Evolutionary conservation across 352 stramenopile genomes (phyloP), one percentile per base, ranked within the genome.

Genomic region (Lagenidium giganteum): DNA sequence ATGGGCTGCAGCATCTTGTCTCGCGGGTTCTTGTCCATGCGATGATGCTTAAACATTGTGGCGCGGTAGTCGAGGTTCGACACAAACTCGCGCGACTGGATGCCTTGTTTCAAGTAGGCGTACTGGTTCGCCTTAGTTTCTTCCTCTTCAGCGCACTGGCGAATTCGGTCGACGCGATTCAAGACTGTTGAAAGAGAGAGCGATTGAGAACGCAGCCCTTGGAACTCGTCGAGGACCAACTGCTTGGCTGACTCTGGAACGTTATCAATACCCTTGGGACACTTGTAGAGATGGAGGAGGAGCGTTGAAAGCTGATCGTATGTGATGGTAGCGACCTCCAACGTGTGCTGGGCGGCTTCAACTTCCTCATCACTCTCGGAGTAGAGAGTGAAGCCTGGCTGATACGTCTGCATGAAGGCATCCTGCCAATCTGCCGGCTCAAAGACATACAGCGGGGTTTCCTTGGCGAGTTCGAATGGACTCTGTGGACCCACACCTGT

Each of bases 341-440:
- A 49, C 24, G 45, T 32, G 14, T 33, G 51, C 8, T 61, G 58
- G 0, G 70, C 67, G 3, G 46, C 53, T 25, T 54, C 45, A 25
- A 48, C 61, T 21, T 83, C 64, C n/a, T 84, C 67, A 8, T 84
- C 67, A 42, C 61, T 64, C 43, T 87, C 74, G 5, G 67, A 83
- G 41, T 66, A 64, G 12, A 83, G 39, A 9, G 59, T 55, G 51
- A 84, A 87, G 21, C 68, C 70, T 7, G 64, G 63, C 20, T 57
- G 45, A 24, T 52, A 67, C 0, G 67, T 63, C 40, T 78, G 54
- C 64, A 85, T 72, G 57, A 84, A 87, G 34, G 74, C 71, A 26
- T 62, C 28, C 41, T 83, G 64, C 53, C 82, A 82, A 35, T 87
- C 74, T 16, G 20, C 36, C 6, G 40, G 32, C 41, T 81, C 67